Conservation (phyloP, 352 stramenopile species). For the Phytophthora sojae region DNA sequence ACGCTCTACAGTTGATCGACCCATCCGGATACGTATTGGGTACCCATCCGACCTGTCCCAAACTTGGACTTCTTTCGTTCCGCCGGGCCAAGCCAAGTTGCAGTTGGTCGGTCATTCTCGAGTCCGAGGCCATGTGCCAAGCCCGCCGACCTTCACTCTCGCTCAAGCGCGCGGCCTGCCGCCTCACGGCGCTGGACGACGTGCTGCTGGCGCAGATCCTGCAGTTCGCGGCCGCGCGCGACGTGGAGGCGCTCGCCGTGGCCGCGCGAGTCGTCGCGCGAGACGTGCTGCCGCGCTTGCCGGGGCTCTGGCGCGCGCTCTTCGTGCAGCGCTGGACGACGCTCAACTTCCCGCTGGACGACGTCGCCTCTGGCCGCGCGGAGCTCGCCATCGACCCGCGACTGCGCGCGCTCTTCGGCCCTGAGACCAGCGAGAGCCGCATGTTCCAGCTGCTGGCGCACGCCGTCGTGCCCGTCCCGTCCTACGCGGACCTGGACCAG, state of each 20-base stretch:
- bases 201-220: constrained; percentile 57
- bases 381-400: constrained; percentile 41
- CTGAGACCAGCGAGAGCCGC: constrained; percentile 56
- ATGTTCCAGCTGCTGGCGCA: constrained; percentile 79
- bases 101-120: constrained; percentile 28
- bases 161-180: constrained; percentile 20
- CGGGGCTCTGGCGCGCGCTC: constrained; percentile 60
- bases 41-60: not conserved
- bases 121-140: constrained; percentile 34
- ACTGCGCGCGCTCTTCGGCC: constrained; percentile 47
- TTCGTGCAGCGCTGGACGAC: constrained; percentile 68
- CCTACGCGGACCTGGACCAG: constrained; percentile 68
- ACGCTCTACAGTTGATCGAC: not conserved
- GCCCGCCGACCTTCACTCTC: constrained; percentile 4
- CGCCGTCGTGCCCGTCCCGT: constrained; percentile 66
- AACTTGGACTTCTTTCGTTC: constrained; percentile 10
- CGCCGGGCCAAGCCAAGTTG: constrained; percentile 4
- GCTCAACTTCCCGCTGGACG: constrained; percentile 67
- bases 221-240: constrained; percentile 44
- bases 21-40: not conserved
- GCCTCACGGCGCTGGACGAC: constrained; percentile 54
- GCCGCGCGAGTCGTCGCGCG: constrained; percentile 47
- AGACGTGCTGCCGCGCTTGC: constrained; percentile 58
- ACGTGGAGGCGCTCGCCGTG: constrained; percentile 62
- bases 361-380: not conserved